Base-by-base conservation (phyloP, 371 early-diverging fungal genomes). In the Rhizopus sp. region DNA sequence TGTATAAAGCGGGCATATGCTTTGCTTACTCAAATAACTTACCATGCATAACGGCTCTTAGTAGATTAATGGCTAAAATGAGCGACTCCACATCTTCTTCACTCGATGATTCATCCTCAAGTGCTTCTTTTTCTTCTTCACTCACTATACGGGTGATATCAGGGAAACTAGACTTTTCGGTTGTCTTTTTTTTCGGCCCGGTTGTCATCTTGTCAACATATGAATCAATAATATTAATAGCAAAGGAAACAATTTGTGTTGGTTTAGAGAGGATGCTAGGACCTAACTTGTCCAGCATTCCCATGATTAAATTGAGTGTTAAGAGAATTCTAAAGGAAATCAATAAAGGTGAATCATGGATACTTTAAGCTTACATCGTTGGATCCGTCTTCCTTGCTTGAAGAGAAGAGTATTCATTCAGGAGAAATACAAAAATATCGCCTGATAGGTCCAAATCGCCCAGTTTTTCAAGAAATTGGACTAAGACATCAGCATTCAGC, bases 161-260 rank as follows among this genome's bases (percentile, higher is more conserved):
- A 10, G 69, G 53, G 13, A 62, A 50, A 15, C 9, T 35, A 9
- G 50, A 51, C 38, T 42, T 40, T 33, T 40, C 31, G 5, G 17
- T 10, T 12, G 54, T n/a, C 29, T 57, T 16, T 23, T 59, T n/a
- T 35, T 60, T 50, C n/a, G 61, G 7, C 9, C 32, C 7, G 16
- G 55, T 62, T 38, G n/a, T 41, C 12, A 56, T 47, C 3, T 66
- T 50, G 9, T 77, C 77, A 12, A 63, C 62, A 55, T 72, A 60
- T 32, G 61, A 72, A 12, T 85, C 74, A 5, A 93, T 63, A 17
- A 89, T 82, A 55, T 82, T 88, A 41, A 84, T 85, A 7, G 89
- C 87, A 75, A 95, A 89, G 7, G 83, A 78, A 42, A 95, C 70
- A 29, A 93, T 83, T 63, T 93, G 92, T 0, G 79, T 72, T n/a